Base-by-base conservation (phyloP, 768 basidiomycete genomes). In the Sutorius australiensis region DNA sequence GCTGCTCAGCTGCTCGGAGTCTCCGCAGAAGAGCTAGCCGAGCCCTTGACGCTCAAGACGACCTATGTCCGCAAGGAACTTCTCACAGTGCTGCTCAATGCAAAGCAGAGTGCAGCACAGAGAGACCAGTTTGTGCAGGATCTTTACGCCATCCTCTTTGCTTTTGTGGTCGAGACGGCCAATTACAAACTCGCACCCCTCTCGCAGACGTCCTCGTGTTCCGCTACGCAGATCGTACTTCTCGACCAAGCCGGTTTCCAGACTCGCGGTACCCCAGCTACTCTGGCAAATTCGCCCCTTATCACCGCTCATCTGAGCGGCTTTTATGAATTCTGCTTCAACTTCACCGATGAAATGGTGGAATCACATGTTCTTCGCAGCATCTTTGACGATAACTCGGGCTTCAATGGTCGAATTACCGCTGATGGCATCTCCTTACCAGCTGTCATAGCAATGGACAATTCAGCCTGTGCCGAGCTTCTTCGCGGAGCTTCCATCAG, bases 111-210 rank as follows among this genome's bases (percentile, higher is more conserved):
- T 38, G 72, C 71, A 1, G 61, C 61, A 1, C 83, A 84, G 61
- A 75, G 82, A 30, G 80, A 84, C 54, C 72, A 73, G 30, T 72
- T 85, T 36, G 73, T 80, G 27, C 74, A 76, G 50, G 82, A 83
- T 57, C 75, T 84, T 34, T 85, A 84, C 58, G 77, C 80, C 32
- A 83, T 84, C 60, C 72, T 84, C 42, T 84, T 84, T 56, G 77
- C 82, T 0, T 84, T 78, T 54, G 75, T 84, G 39, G 79, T 83
- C 45, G 83, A 85, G 63, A 82, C 80, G 11, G 80, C 80, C 55
- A 85, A 85, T 64, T 78, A 81, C 62, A 75, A 75, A 59, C 67
- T 83, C 21, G 75, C 79, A 11, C 77, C 82, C 3, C 61, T 71
- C 55, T 67, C 75, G 0, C 67, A 72, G 8, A 68, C 71, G 10